Conservation (phyloP, 306 rosid genomes). For the Cicer bijugum region DNA sequence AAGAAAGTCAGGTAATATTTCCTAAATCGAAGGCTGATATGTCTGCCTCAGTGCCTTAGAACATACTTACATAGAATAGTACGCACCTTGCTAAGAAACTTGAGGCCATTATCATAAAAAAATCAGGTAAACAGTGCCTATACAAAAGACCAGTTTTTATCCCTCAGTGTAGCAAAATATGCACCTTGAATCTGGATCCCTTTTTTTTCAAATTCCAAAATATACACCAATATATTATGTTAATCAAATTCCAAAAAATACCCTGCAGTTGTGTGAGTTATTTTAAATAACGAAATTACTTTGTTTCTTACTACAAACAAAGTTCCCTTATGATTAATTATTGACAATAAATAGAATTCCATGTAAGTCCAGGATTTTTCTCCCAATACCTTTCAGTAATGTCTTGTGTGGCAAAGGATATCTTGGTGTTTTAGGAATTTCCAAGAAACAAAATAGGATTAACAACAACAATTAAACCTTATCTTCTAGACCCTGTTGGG, state of each 20-base stretch:
- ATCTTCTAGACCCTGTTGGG: neutral
- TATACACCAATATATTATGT: neutral
- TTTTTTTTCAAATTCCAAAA: neutral
- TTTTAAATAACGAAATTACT: neutral
- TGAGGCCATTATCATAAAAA: slow-evolving; percentile 63
- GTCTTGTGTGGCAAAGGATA: neutral
- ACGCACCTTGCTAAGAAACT: slow-evolving; percentile 65
- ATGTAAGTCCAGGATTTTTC: neutral
- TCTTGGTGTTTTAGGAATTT: slow-evolving; percentile 25
- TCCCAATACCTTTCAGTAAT: neutral
- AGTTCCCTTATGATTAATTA: neutral
- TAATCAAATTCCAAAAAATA: slow-evolving; percentile 23
- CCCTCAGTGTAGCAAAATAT: neutral
- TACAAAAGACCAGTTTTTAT: neutral
- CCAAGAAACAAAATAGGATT: slow-evolving; percentile 3
- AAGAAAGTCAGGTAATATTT: slow-evolving; percentile 84
- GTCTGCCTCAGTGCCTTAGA: neutral
- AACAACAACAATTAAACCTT: slow-evolving; percentile 1
- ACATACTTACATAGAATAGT: neutral
- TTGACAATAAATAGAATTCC: slow-evolving; percentile 15
- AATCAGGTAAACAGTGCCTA: slow-evolving; percentile 59
- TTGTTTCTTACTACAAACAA: neutral
- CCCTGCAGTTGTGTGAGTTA: neutral
- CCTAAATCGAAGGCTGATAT: neutral
- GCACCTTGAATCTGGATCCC: neutral